Base-by-base conservation (phyloP, 306 rosid species). In the Quercus gilva region DNA sequence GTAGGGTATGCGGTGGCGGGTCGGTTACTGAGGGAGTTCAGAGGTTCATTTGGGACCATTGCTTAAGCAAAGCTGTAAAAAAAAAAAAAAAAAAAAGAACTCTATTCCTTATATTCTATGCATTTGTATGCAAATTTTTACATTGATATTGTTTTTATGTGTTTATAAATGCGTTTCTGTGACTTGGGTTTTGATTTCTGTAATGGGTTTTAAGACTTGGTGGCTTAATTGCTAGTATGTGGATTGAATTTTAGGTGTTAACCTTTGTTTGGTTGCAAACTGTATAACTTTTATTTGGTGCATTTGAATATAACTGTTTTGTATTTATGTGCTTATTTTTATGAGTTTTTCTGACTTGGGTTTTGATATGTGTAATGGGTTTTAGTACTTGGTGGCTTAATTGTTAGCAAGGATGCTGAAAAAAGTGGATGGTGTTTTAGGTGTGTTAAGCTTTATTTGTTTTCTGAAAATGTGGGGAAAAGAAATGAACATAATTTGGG, bases 1-100 rank as follows among this genome's bases (percentile, higher is more conserved):
- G 55, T 79, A 94, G 97, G 89, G 85, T 31, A 11, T 92, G 92
- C 81, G 92, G 90, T 59, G 87, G 90, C 74, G 97, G 99, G n/a
- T 73, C 70, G 55, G 81, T 94, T 55, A 85, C 95, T 0, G 92
- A 91, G 81, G 70, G 71, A 81, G 95, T 90, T 23, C 99, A 92
- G 84, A 79, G 84, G 56, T 94, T 94, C 80, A 86, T 92, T 51
- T 91, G 92, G 92, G 85, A 85, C 23, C 89, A 90, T 79, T 92
- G 94, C 87, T 80, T 94, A 14, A 81, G 84, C 78, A 77, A 65
- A 78, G 83, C 71, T 71, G 98, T 90, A 65, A 29, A 6, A 41
- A 41, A 6, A 41, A 41, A 41, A 41, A 41, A 1, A 41, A 41
- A 1, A 6, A 41, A 2, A 23, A 23, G 85, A 80, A 4, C 20